Evolutionary conservation across 495 filamentous ascomycete genomes (phyloP).

Genomic region (Penicillium fimorum): DNA sequence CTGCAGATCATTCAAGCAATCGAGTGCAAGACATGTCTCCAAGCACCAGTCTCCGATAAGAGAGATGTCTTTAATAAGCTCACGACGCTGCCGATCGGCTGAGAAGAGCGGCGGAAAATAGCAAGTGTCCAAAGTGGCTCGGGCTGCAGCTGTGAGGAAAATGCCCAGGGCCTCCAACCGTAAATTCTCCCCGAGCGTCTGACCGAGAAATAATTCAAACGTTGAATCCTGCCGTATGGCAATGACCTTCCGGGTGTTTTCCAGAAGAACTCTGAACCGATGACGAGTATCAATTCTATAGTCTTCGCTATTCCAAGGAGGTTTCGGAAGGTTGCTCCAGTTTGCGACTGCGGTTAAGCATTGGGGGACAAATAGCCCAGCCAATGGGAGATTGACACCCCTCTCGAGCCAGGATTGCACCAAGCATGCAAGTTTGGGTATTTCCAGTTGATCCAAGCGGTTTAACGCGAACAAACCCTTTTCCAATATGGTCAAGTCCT

Average conservation of each 20-base stretch:
- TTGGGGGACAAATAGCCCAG: constrained; percentile 27
- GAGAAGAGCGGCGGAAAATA: constrained; percentile 33
- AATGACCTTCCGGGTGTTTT: constrained; percentile 30
- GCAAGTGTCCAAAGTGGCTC: constrained; percentile 33
- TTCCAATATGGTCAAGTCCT: neutral
- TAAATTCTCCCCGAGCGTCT: constrained; percentile 30
- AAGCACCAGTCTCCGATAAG: constrained; percentile 30
- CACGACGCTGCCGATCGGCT: constrained; percentile 23
- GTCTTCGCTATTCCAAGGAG: constrained; percentile 2
- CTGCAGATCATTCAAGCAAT: constrained; percentile 43
- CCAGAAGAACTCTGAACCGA: constrained; percentile 28
- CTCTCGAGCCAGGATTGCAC: neutral
- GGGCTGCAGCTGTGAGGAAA: constrained; percentile 36
- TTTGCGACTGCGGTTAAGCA: constrained; percentile 18
- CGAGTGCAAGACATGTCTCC: constrained; percentile 39
- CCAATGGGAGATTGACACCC: constrained; percentile 34
- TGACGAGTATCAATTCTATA: constrained; percentile 24
- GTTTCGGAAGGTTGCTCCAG: constrained; percentile 21
- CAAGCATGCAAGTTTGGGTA: constrained; percentile 26
- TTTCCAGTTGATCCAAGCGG: constrained; percentile 27
- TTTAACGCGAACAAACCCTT: constrained; percentile 16
- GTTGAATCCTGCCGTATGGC: constrained; percentile 18
- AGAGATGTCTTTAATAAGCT: constrained; percentile 24
- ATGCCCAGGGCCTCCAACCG: constrained; percentile 44
- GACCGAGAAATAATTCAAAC: constrained; percentile 27